A percentile compares a stretch with the other conserved stretches of the same genome.
Conservation (phyloP, 163 green algal genomes). For the Scenedesmus sp. region DNA sequence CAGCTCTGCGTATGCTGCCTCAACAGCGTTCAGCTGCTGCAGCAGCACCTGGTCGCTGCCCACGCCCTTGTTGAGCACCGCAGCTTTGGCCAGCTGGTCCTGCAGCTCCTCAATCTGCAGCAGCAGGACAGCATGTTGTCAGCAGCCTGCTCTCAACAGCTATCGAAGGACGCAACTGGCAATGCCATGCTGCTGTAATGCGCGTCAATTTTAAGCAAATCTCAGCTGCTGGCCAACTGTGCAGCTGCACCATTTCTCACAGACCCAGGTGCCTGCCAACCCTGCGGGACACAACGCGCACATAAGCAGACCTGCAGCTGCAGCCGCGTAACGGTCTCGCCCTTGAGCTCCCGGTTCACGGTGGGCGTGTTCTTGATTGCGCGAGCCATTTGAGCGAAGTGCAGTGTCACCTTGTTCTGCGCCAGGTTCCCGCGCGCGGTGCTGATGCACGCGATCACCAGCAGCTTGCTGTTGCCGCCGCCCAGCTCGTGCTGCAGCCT, state of each 20-base stretch:
- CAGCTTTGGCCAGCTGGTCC: conserved; percentile 26
- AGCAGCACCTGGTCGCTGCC: not conserved
- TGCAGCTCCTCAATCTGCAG: conserved; percentile 30
- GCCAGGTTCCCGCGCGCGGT: not conserved
- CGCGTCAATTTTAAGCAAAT: not conserved
- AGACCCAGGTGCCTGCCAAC: not conserved
- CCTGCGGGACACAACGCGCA: not conserved
- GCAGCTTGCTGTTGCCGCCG: conserved; percentile 41
- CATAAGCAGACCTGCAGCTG: conserved; percentile 1
- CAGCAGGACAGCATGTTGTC: not conserved
- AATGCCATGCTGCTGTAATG: not conserved
- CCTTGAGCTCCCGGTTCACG: conserved; percentile 32
- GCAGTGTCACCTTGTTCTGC: conserved; percentile 27
- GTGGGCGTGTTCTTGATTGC: not conserved
- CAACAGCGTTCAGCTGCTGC: conserved; percentile 9
- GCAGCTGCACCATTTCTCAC: not conserved
- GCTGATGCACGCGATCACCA: conserved; percentile 32
- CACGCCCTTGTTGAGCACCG: not conserved
- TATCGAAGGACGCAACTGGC: not conserved
- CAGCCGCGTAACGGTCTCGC: conserved; percentile 23
- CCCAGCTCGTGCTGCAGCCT: conserved; percentile 22
- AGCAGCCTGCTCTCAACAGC: not conserved
- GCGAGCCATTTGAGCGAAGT: conserved; percentile 32
- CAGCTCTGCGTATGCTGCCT: conserved; percentile 38
- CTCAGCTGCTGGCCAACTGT: not conserved